A percentile compares a stretch with the other conserved stretches of the same genome.
Evolutionary conservation across 2,329 filamentous ascomycete genomes (phyloP).

Genomic region (Pseudogymnoascus pannorum): DNA sequence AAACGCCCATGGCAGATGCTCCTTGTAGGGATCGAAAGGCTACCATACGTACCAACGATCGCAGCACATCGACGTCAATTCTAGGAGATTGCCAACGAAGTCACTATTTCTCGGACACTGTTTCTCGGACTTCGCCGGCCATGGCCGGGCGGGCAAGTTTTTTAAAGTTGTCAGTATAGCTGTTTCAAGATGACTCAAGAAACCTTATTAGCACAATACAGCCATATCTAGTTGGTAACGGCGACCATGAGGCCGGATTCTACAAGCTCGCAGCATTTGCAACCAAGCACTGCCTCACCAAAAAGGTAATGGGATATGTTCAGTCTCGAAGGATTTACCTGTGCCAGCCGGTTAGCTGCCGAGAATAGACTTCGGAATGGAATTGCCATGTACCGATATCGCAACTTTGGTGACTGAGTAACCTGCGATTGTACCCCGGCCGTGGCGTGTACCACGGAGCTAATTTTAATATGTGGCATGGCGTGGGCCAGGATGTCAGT

Average conservation of each 20-base stretch:
- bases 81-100: slow-evolving; percentile 24
- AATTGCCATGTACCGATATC: slow-evolving; percentile 28
- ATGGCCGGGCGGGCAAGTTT: slow-evolving; percentile 18
- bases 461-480: slow-evolving; percentile 27
- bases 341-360: slow-evolving; percentile 20
- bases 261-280: slow-evolving; percentile 24
- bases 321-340: slow-evolving; percentile 29
- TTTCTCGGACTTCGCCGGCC: slow-evolving; percentile 25
- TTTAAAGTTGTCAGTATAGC: slow-evolving; percentile 19
- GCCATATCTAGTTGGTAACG: slow-evolving; percentile 26
- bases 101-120: no score
- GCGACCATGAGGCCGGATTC: slow-evolving; percentile 29
- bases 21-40: slow-evolving; percentile 16
- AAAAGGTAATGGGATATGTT: slow-evolving; percentile 24
- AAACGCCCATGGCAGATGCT: slow-evolving; percentile 24
- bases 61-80: slow-evolving; percentile 9
- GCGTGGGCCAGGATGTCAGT: slow-evolving; percentile 23
- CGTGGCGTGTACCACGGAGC: slow-evolving; percentile 27
- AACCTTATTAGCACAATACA: neutral
- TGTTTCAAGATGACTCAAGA: neutral
- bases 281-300: slow-evolving; percentile 16
- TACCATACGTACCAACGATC: slow-evolving; percentile 20
- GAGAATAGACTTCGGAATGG: slow-evolving; percentile 14
- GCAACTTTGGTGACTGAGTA: slow-evolving; percentile 27
- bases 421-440: slow-evolving; percentile 21